Evolutionary conservation across 108 stramenopile species (phyloP), one percentile per base, ranked within the genome.

Genomic region (Nitzschia inconspicua): DNA sequence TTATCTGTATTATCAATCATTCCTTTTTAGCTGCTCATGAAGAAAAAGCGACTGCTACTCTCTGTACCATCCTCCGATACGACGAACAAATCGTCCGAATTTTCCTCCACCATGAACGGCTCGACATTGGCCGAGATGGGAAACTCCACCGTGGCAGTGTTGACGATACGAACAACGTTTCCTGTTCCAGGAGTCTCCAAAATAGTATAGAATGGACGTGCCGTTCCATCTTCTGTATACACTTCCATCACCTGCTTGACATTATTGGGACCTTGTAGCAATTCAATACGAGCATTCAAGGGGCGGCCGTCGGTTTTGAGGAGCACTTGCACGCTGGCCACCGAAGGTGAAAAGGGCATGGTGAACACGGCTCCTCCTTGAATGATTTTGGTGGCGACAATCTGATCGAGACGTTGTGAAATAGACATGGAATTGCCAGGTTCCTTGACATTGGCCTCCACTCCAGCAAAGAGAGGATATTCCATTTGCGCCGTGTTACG

Each of bases 311-410:
- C 82, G 22, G 75, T 73, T 59, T 82, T 77, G 32, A 82, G 66
- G 30, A 78, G 59, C 55, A 82, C 62, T 47, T 75, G 74, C 37
- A 83, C 75, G 26, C 65, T 73, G 28, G n/a, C 66, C 13, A 85
- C 87, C 18, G 75, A 54, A 39, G 79, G 76, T 26, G 63, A 54
- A 52, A 83, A 85, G n/a, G 80, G 76, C 48, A 75, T 80, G 10
- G 86, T 82, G 39, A 57, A 52, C 46, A 88, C 52, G 53, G 83
- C 72, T 36, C 82, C 82, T 53, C 86, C 86, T 34, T 88, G 86
- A 47, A 88, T 25, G 22, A 35, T 43, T 8, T 39, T 27, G 24
- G 41, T 24, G 19, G 57, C 29, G 22, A 48, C 9, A 72, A 26
- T 49, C 14, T 20, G 48, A 26, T 40, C 62, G 34, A 35, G n/a